Base-by-base conservation (phyloP, 2,329 filamentous ascomycete species). In the Beauveria asiatica region DNA sequence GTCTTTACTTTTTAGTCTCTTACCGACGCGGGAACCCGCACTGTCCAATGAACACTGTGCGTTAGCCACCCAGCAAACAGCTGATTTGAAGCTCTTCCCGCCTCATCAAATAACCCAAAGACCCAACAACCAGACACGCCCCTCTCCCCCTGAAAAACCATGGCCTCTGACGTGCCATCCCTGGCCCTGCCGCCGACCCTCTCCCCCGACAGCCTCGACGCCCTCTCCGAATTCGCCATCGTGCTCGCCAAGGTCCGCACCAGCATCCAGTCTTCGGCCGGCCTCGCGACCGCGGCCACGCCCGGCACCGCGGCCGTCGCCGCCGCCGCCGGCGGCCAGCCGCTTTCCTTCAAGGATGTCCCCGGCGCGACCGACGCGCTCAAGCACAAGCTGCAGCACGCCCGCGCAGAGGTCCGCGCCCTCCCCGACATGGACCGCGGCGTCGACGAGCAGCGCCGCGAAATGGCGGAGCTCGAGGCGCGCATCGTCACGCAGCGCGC, bases 381-480 rank as follows among this genome's bases (percentile, higher is more conserved):
- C 67, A 92, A 90, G 73, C 86, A 92, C 73, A 90, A 90, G 73
- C 83, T 97, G 61, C 88, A 92, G 71, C 87, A 87, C 65, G 92
- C 92, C 54, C 81, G 89, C 54, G 80, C 78, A 39, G 83, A 86
- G 66, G 78, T 92, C 57, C 79, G 80, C 68, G 76, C 78, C 30
- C 72, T 94, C 65, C 88, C 87, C 10, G 89, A 92, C 73, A 83
- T 93, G 70, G 77, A 83, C 19, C 80, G 89, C 57, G 81, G 78
- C 5, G 75, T 87, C 16, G 79, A 79, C 60, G 87, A 91, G 70
- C 90, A 93, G 75, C 79, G 87, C 66, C 80, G 78, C 16, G 89
- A 93, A 77, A 88, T 92, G 21, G 72, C 68, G 42, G 80, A 84
- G 65, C 76, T 92, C 50, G 84, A 91, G 74, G 79, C 77, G 51